phyloP scores from a whole-genome alignment of 2,329 filamentous ascomycete genomes.

The Botryotinia globosa region DNA sequence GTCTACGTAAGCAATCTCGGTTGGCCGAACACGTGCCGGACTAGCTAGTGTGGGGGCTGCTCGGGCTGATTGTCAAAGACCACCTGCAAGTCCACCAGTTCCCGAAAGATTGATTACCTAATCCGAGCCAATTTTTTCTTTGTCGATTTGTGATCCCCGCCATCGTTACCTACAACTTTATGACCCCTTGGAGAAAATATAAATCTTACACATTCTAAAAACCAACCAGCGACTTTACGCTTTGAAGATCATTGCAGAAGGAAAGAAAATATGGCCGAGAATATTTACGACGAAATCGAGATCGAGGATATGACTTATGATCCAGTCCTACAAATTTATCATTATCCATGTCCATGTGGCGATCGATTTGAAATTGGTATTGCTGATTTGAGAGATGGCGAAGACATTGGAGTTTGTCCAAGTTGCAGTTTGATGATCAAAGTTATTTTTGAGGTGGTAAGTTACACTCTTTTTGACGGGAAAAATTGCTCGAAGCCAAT shows the following conservation, averaged over 20 bases:
- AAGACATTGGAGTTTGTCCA: constrained; percentile 95
- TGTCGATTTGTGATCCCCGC: background rate
- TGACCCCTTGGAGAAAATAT: background rate
- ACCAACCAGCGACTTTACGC: background rate
- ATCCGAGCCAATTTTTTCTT: constrained; percentile 14
- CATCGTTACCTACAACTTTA: background rate
- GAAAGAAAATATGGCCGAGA: constrained; percentile 39
- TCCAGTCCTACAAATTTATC: constrained; percentile 77
- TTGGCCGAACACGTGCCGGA: background rate
- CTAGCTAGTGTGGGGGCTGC: background rate
- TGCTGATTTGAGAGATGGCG: constrained; percentile 78
- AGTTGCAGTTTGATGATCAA: constrained; percentile 96
- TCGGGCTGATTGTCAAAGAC: background rate
- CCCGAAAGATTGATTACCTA: background rate
- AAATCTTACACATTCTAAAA: background rate
- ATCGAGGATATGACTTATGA: constrained; percentile 99
- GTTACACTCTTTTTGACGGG: constrained; percentile 33
- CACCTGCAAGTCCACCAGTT: background rate
- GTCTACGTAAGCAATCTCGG: background rate
- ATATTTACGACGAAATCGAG: constrained; percentile 96
- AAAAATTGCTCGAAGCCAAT: background rate
- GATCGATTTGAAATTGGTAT: constrained; percentile 92
- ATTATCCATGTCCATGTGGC: constrained; percentile 95
- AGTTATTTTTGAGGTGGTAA: constrained; percentile 85
- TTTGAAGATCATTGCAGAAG: background rate